These are phyloP conservation scores for Geotrichum macrosporum DNA, from an alignment of 1,139 yeast genomes.

Conservation along the genomic window DNA sequence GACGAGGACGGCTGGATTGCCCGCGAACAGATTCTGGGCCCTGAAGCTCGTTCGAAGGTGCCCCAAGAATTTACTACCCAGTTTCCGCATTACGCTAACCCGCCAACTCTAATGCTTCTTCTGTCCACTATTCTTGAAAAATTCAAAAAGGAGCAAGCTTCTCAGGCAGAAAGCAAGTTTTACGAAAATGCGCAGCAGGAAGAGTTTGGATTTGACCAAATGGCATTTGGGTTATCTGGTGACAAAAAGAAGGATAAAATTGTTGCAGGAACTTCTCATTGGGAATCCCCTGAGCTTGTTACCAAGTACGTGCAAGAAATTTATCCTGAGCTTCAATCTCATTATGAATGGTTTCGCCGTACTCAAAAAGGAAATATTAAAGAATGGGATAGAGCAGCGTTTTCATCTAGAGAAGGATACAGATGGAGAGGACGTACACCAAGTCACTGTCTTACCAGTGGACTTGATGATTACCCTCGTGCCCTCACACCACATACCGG, in stretches of 20 bases:
- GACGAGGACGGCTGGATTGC: slow-evolving; percentile 97
- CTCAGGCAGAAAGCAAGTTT: slow-evolving; percentile 11
- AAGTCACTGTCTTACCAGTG: slow-evolving; percentile 86
- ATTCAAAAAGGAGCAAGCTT: slow-evolving; percentile 32
- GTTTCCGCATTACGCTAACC: slow-evolving; percentile 88
- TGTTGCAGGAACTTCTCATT: slow-evolving; percentile 44
- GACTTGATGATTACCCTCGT: slow-evolving; percentile 94
- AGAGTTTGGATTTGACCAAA: slow-evolving; percentile 12
- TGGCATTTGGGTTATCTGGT: neutral
- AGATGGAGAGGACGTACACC: slow-evolving; percentile 92
- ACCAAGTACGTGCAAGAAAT: slow-evolving; percentile 57
- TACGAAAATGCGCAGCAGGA: slow-evolving; percentile 13
- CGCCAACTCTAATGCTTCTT: slow-evolving; percentile 86
- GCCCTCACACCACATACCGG: slow-evolving; percentile 76
- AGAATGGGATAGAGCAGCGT: slow-evolving; percentile 64
- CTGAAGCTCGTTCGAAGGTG: slow-evolving; percentile 83
- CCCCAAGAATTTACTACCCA: slow-evolving; percentile 84
- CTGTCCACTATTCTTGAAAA: slow-evolving; percentile 62
- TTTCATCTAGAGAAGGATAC: slow-evolving; percentile 58
- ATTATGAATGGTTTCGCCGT: slow-evolving; percentile 78
- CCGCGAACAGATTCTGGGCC: slow-evolving; percentile 89
- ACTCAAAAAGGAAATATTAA: slow-evolving; percentile 74
- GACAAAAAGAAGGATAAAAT: slow-evolving; percentile 6
- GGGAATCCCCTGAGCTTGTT: slow-evolving; percentile 60
- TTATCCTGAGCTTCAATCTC: slow-evolving; percentile 71